These are phyloP conservation scores for Saturnispora saitoi DNA, from an alignment of 805 yeast species.

Conservation along the genomic window DNA sequence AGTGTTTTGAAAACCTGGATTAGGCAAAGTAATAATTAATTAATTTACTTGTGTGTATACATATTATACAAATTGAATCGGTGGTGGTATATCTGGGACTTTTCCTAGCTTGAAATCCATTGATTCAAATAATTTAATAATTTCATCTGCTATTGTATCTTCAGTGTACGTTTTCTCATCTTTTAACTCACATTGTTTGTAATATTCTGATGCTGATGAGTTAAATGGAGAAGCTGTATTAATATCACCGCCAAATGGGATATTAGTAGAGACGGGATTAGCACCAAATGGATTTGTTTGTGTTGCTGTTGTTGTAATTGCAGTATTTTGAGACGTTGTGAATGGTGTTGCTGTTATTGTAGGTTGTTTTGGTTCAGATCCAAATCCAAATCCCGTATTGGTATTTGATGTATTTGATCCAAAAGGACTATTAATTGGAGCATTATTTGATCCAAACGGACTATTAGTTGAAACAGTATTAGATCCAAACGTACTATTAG, in stretches of 20 bases:
- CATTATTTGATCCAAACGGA: constrained; percentile 18
- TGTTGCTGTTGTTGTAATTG: neutral
- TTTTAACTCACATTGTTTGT: neutral
- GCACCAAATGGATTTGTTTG: neutral
- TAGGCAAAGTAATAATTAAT: neutral
- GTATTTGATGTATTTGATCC: neutral
- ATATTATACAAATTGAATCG: constrained; percentile 31
- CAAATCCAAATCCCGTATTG: neutral
- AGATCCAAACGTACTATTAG: neutral
- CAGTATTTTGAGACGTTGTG: neutral
- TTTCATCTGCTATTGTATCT: neutral
- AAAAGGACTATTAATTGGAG: neutral
- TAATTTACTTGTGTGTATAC: too few species aligned
- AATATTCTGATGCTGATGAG: constrained; percentile 11
- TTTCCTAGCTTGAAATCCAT: constrained; percentile 45
- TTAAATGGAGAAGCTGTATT: neutral
- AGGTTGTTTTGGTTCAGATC: neutral
- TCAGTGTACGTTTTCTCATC: neutral
- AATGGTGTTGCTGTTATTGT: neutral
- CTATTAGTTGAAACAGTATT: too few species aligned
- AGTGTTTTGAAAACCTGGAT: constrained; percentile 1
- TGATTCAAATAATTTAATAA: constrained; percentile 57
- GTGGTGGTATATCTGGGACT: constrained; percentile 71
- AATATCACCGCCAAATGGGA: constrained; percentile 1
- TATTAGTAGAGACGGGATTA: neutral